Evolutionary conservation across 352 stramenopile species (phyloP), one percentile per base, ranked within the genome.

Genomic region (Globisporangium barbulae): DNA sequence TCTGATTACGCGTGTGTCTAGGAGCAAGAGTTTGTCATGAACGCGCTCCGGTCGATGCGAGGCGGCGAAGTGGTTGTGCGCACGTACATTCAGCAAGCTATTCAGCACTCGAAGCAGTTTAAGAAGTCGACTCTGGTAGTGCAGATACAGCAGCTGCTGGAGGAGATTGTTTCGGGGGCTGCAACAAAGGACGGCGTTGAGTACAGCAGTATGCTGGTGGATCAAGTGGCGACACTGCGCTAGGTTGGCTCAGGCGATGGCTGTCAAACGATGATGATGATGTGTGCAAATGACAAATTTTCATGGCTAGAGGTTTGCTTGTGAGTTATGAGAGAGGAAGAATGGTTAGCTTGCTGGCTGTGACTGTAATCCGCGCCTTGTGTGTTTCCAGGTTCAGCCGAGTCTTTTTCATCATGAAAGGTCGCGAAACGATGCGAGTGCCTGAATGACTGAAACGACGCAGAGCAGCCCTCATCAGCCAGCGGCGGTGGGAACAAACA

Each of bases 21-120:
- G 83, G 85, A 94, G 56, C 79, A 90, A 53, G 83, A 92, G 53
- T 94, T 94, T 66, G 75, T 94, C 58, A 69, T 92, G 33, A 86
- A 73, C 52, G 83, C 76, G 30, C 70, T 94, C 37, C 68, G 70
- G 4, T 76, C 79, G n/a, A 91, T 93, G 80, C 88, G 90, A 63
- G 84, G 84, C 2, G 78, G 85, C 0, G 72, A 78, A 12, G 70
- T 73, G 25, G 77, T 84, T 21, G 72, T 82, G 33, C 74, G 81
- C 48, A 91, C 85, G 22, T 93, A 94, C 63, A 86, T 92, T 6
- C 57, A 78, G 25, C 81, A 92, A 68, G 83, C 85, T 1, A 88
- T 92, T 56, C 57, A 60, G 2, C 69, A 86, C 60, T 79, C 81
- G 9, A 59, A 79, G 60, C 71, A 90, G 63, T 94, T 92, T 64